These are phyloP conservation scores for Pythium coloratum DNA, from an alignment of 352 stramenopile genomes.

Conservation along the genomic window DNA sequence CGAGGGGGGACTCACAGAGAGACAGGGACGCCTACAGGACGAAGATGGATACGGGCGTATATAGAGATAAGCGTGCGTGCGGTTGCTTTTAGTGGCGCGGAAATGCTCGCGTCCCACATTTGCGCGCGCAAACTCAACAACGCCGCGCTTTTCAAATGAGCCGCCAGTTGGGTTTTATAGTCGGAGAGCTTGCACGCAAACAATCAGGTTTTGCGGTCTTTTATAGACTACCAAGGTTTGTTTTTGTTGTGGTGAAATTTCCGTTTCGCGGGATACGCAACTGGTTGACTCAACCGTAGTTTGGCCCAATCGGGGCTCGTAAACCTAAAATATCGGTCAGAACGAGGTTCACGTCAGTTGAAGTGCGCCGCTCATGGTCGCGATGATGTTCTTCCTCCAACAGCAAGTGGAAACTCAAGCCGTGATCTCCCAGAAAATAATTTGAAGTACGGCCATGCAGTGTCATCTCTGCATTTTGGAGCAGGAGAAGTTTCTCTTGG, in stretches of 20 bases:
- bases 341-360: no score
- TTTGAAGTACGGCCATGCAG: no score
- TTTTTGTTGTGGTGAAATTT: neutral
- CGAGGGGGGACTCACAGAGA: neutral
- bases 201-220: conserved; percentile 5
- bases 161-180: conserved; percentile 9
- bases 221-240: neutral
- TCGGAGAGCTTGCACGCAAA: neutral
- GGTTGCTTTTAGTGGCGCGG: conserved; percentile 2
- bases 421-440: no score
- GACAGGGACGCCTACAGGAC: neutral
- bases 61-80: neutral
- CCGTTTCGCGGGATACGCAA: neutral
- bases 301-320: no score
- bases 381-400: no score
- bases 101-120: conserved; percentile 18
- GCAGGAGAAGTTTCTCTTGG: neutral
- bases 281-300: no score
- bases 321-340: no score
- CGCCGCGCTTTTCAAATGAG: conserved; percentile 23
- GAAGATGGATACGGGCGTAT: neutral
- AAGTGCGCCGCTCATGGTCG: no score
- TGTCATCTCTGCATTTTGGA: no score
- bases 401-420: no score
- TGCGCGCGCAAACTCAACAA: conserved; percentile 9